These are phyloP conservation scores for Middelhovenomyces tepae DNA, from an alignment of 805 yeast genomes.

Conservation along the genomic window DNA sequence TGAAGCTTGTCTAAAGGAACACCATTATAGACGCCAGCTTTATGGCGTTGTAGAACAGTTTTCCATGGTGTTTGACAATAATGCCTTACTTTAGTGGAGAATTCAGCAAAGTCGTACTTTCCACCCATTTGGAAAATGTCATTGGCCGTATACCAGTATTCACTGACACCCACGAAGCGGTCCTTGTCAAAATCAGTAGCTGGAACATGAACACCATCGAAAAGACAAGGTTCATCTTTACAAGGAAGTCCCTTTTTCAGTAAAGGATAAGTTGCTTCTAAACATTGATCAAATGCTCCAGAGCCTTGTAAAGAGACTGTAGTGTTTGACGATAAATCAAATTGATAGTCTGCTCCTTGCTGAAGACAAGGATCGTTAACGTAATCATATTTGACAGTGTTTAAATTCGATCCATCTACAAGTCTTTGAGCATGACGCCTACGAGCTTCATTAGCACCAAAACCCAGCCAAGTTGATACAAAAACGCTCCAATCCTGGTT, in stretches of 20 bases:
- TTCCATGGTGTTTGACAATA: constrained; percentile 78
- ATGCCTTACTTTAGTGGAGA: constrained; percentile 54
- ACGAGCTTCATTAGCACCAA: constrained; percentile 94
- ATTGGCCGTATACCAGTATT: constrained; percentile 95
- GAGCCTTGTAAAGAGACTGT: constrained; percentile 50
- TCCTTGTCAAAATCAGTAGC: constrained; percentile 68
- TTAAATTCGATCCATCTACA: constrained; percentile 6
- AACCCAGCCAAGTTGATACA: constrained; percentile 95
- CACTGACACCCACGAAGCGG: constrained; percentile 87
- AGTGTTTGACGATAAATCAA: constrained; percentile 5
- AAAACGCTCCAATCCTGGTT: constrained; percentile 74
- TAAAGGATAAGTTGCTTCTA: constrained; percentile 64
- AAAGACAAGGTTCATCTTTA: constrained; percentile 78
- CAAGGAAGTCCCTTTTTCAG: constrained; percentile 76
- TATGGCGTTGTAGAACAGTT: constrained; percentile 38
- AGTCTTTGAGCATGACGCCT: constrained; percentile 45
- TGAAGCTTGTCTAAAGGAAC: constrained; percentile 48
- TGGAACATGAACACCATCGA: constrained; percentile 95
- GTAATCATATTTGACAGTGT: constrained; percentile 7
- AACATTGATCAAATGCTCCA: constrained; percentile 72
- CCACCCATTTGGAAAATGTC: constrained; percentile 88
- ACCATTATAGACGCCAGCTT: constrained; percentile 48
- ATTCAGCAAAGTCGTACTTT: constrained; percentile 65
- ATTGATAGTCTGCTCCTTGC: constrained; percentile 31
- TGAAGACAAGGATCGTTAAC: constrained; percentile 79